A percentile compares a stretch with the other conserved stretches of the same genome.
These are phyloP conservation scores for Hansenula sp. DNA, from an alignment of 1,139 yeast genomes.

Conservation along the genomic window DNA sequence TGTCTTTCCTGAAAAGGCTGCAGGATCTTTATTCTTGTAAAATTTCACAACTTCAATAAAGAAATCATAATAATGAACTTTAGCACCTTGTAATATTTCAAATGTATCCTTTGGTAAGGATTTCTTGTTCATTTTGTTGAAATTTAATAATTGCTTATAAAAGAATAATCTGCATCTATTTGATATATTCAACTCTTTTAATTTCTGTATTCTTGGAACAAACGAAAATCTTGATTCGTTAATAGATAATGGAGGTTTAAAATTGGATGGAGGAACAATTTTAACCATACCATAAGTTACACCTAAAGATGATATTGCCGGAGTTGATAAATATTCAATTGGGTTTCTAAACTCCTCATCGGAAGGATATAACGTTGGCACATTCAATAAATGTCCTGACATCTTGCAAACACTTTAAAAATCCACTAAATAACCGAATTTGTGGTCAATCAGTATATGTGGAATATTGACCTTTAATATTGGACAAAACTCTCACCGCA, in stretches of 20 bases:
- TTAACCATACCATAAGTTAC: slow-evolving; percentile 59
- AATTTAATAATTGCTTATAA: slow-evolving; percentile 55
- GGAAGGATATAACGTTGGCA: slow-evolving; percentile 57
- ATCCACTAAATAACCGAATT: not conserved
- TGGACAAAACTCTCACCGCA: too few relatives aligned
- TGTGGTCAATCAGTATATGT: too few relatives aligned
- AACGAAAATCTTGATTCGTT: slow-evolving; percentile 49
- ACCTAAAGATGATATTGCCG: slow-evolving; percentile 48
- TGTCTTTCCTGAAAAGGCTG: not conserved
- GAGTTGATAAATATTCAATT: slow-evolving; percentile 51
- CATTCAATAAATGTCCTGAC: slow-evolving; percentile 23
- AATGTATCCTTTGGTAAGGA: slow-evolving; percentile 14
- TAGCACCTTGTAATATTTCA: slow-evolving; percentile 6
- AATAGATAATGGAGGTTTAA: slow-evolving; percentile 52
- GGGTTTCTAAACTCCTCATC: slow-evolving; percentile 56
- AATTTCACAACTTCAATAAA: slow-evolving; percentile 38
- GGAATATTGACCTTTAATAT: too few relatives aligned
- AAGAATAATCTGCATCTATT: slow-evolving; percentile 63
- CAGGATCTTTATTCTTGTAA: slow-evolving; percentile 1
- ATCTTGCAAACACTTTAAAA: not conserved
- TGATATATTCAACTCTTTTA: slow-evolving; percentile 58
- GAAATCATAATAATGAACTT: slow-evolving; percentile 49
- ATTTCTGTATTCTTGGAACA: slow-evolving; percentile 59
- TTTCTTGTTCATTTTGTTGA: slow-evolving; percentile 39
- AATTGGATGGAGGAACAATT: slow-evolving; percentile 55